phyloP scores from a whole-genome alignment of 768 basidiomycete species.

The Phlebiopsis gigantea region DNA sequence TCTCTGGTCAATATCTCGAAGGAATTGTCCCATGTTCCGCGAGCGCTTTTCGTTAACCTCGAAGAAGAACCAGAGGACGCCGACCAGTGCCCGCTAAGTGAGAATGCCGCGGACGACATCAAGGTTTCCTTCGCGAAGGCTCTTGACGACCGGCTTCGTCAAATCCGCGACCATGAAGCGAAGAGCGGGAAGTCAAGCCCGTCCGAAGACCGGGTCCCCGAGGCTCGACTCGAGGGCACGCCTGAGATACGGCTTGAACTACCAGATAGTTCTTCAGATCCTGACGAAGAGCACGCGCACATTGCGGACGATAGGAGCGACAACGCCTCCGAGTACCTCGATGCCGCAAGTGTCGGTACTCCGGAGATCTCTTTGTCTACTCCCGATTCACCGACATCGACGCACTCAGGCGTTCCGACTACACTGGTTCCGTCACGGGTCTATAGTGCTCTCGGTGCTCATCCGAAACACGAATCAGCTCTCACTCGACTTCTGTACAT shows the following conservation, averaged over 20 bases:
- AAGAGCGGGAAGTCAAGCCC: slow-evolving; percentile 16
- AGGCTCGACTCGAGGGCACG: slow-evolving; percentile 32
- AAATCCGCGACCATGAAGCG: slow-evolving; percentile 31
- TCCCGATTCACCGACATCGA: slow-evolving; percentile 26
- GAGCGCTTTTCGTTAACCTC: slow-evolving; percentile 42
- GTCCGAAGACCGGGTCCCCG: slow-evolving; percentile 28
- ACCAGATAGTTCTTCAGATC: slow-evolving; percentile 12
- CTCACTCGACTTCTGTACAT: slow-evolving; percentile 68
- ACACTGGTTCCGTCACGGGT: slow-evolving; percentile 45
- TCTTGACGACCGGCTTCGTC: slow-evolving; percentile 48
- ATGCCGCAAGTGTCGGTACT: slow-evolving; percentile 2
- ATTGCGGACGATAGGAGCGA: neutral
- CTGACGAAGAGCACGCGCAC: slow-evolving; percentile 5
- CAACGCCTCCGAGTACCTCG: neutral
- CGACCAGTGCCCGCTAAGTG: slow-evolving; percentile 45
- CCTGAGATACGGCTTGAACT: slow-evolving; percentile 37
- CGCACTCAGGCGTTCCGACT: slow-evolving; percentile 26
- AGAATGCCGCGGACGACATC: slow-evolving; percentile 38
- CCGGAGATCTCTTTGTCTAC: slow-evolving; percentile 33
- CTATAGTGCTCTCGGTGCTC: slow-evolving; percentile 40
- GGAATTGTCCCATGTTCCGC: slow-evolving; percentile 52
- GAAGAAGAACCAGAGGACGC: slow-evolving; percentile 46
- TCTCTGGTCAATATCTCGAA: slow-evolving; percentile 45
- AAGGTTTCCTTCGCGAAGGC: slow-evolving; percentile 44
- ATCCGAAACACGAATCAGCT: slow-evolving; percentile 56